Conservation (phyloP, 345 rosid genomes). For the Salix dunnii region DNA sequence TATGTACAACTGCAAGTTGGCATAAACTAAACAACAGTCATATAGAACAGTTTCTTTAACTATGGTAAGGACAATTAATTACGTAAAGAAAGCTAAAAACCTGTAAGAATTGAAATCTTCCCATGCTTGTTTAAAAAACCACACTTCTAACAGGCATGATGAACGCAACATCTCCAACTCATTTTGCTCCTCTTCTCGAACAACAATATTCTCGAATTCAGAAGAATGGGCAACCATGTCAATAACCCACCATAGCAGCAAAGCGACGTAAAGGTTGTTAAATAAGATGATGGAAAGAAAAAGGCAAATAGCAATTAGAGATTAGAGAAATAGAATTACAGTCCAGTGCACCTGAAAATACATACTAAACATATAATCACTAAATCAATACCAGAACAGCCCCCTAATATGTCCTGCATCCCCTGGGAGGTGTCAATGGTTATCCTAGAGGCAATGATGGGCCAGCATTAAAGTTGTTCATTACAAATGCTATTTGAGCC, state of each 20-base stretch:
- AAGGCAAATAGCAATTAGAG: neutral
- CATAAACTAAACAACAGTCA: slow-evolving; percentile 21
- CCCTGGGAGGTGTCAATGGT: too few relatives aligned
- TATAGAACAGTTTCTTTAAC: slow-evolving; percentile 14
- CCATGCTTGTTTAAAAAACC: slow-evolving; percentile 96
- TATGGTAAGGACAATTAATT: slow-evolving; percentile 16
- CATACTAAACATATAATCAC: neutral
- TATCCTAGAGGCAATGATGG: too few relatives aligned
- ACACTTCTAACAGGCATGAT: slow-evolving; percentile 85
- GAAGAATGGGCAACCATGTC: slow-evolving; percentile 97
- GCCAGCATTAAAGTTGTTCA: too few relatives aligned
- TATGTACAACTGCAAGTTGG: slow-evolving; percentile 73
- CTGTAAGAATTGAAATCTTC: slow-evolving; percentile 94
- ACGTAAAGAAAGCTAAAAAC: slow-evolving; percentile 29
- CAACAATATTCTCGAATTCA: slow-evolving; percentile 94
- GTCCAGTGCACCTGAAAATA: neutral
- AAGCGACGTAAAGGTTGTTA: slow-evolving; percentile 11
- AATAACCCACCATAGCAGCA: slow-evolving; percentile 53
- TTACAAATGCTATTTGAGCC: too few relatives aligned
- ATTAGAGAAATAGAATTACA: neutral
- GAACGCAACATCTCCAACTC: slow-evolving; percentile 77
- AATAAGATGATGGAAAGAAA: slow-evolving; percentile 9
- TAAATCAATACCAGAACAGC: too few relatives aligned
- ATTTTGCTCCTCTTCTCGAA: slow-evolving; percentile 95
- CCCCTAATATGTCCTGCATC: too few relatives aligned